Conservation (phyloP, 805 yeast genomes). For the Torulaspora franciscae region DNA sequence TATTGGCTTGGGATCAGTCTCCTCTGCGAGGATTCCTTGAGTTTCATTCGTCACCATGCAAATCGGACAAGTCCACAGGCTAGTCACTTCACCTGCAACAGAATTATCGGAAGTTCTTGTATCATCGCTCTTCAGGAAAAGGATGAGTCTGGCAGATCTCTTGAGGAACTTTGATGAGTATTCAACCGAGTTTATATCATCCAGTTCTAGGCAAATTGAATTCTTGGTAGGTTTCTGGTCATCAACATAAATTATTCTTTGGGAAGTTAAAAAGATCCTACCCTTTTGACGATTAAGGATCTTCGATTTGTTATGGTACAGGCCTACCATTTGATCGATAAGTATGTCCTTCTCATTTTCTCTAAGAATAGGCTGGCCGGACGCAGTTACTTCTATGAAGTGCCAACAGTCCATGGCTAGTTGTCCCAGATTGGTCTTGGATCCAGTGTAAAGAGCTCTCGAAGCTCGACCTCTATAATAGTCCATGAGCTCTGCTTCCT, state of each 20-base stretch:
- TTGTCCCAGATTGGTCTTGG: not conserved
- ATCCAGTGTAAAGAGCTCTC: not conserved
- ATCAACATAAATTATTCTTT: constrained; percentile 70
- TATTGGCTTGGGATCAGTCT: constrained; percentile 35
- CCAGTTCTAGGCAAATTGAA: constrained; percentile 47
- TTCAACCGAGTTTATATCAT: constrained; percentile 40
- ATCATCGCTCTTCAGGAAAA: constrained; percentile 33
- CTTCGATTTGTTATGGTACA: constrained; percentile 73
- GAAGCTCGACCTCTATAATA: not conserved
- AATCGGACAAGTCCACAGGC: constrained; percentile 79
- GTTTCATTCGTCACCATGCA: constrained; percentile 45
- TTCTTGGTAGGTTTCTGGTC: constrained; percentile 38
- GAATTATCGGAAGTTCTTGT: not conserved
- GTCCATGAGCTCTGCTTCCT: no score
- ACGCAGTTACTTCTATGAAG: constrained; percentile 36
- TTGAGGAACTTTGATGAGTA: constrained; percentile 56
- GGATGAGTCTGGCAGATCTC: constrained; percentile 71
- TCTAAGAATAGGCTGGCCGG: constrained; percentile 39
- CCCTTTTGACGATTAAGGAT: constrained; percentile 65
- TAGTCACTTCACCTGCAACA: constrained; percentile 2
- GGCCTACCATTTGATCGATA: constrained; percentile 56
- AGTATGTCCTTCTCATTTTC: constrained; percentile 49
- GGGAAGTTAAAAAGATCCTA: constrained; percentile 68
- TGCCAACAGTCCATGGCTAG: constrained; percentile 34
- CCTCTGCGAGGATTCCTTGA: constrained; percentile 19